Evolutionary conservation across 2,329 filamentous ascomycete genomes (phyloP).

Genomic region (Penicillium sp.): DNA sequence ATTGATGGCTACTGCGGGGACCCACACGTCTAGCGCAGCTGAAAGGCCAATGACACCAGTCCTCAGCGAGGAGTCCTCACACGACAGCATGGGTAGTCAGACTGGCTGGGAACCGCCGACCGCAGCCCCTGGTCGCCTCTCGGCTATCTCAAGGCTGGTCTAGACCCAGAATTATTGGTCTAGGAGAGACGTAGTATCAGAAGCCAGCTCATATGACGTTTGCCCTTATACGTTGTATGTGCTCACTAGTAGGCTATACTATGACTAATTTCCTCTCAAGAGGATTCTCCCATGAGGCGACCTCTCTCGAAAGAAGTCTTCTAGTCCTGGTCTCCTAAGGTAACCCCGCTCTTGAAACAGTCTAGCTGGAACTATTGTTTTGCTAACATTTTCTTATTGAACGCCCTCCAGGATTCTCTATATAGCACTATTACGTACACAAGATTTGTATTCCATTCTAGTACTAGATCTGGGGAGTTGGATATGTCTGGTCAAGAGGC

Average conservation of each 20-base stretch:
- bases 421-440: background rate
- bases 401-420: background rate
- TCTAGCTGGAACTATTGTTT: conserved; percentile 1
- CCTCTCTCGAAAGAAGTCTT: conserved; percentile 9
- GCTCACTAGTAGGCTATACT: conserved; percentile 13
- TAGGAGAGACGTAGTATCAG: conserved; percentile 10
- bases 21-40: too few relatives aligned
- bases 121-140: background rate
- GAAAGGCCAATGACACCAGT: too few relatives aligned
- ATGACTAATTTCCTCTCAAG: conserved; percentile 14
- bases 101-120: background rate
- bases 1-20: too few relatives aligned
- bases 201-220: conserved; percentile 16
- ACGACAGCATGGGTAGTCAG: too few relatives aligned
- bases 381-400: background rate
- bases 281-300: conserved; percentile 10
- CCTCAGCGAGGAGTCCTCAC: too few relatives aligned
- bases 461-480: background rate
- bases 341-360: conserved; percentile 1
- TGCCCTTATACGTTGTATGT: conserved; percentile 8
- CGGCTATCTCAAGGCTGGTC: conserved; percentile 9
- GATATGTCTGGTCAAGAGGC: too few relatives aligned
- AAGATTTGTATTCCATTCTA: background rate
- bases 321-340: conserved; percentile 1
- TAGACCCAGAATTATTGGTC: conserved; percentile 14